A percentile compares a stretch with the other conserved stretches of the same genome.
Evolutionary conservation across 768 basidiomycete species (phyloP).

Genomic region (Lanmaoa rubissima): DNA sequence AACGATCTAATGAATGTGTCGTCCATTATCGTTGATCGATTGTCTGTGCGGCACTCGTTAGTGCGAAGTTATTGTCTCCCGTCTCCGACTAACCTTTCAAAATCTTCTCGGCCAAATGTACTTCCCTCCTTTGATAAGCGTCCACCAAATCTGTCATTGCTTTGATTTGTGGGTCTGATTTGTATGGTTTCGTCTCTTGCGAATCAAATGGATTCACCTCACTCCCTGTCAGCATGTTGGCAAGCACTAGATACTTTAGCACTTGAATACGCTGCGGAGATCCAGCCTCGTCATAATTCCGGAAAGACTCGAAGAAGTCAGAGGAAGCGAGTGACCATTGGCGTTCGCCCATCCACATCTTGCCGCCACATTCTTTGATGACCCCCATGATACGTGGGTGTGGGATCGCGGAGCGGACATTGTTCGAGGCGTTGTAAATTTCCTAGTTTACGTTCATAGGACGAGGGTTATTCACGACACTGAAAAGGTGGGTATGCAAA

Average conservation of each 20-base stretch:
- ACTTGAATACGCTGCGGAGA: constrained; percentile 97
- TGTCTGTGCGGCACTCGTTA: constrained; percentile 51
- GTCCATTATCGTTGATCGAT: constrained; percentile 93
- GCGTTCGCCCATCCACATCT: constrained; percentile 99
- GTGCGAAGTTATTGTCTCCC: neutral
- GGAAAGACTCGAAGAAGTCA: constrained; percentile 99
- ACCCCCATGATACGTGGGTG: constrained; percentile 99
- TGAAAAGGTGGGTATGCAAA: neutral
- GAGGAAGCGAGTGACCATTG: constrained; percentile 97
- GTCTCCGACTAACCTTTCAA: constrained; percentile 62
- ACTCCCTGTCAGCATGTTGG: constrained; percentile 97
- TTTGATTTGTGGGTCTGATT: constrained; percentile 92
- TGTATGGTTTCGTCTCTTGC: constrained; percentile 98
- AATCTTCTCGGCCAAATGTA: constrained; percentile 97
- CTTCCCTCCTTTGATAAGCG: constrained; percentile 94
- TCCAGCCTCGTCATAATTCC: constrained; percentile 97
- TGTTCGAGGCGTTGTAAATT: constrained; percentile 94
- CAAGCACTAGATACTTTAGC: constrained; percentile 94
- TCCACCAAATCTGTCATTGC: constrained; percentile 98
- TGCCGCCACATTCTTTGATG: constrained; percentile 98
- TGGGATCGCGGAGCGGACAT: constrained; percentile 93
- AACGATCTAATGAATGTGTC: constrained; percentile 93
- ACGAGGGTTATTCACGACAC: neutral
- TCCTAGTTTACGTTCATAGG: constrained; percentile 53
- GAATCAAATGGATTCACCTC: constrained; percentile 99